Conservation (phyloP, 495 filamentous ascomycete genomes). For the Clavariopsis aquatica region DNA sequence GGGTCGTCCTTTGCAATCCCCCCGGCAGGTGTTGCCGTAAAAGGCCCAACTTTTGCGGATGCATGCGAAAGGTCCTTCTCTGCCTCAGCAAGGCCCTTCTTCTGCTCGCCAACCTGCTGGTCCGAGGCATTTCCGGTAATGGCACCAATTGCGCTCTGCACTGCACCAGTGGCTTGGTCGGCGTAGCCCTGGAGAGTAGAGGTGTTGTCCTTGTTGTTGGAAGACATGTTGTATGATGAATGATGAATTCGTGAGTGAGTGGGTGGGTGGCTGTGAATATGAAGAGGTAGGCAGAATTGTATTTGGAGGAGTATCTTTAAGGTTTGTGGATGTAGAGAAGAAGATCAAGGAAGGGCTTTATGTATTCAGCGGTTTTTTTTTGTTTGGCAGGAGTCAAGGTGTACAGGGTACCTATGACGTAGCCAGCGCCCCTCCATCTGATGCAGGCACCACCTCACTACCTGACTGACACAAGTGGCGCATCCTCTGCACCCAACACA, state of each 20-base stretch:
- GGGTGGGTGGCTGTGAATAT: not conserved
- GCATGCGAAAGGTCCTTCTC: slow-evolving; percentile 73
- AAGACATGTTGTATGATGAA: too few relatives aligned
- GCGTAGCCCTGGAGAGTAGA: slow-evolving; percentile 81
- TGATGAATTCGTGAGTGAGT: too few relatives aligned
- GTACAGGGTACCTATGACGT: not conserved
- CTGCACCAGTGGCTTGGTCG: slow-evolving; percentile 72
- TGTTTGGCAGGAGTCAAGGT: not conserved
- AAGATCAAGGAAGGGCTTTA: too few relatives aligned
- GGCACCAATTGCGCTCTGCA: slow-evolving; percentile 69
- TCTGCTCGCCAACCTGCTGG: slow-evolving; percentile 43
- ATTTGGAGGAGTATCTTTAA: not conserved
- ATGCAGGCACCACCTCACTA: too few relatives aligned
- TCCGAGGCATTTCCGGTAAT: slow-evolving; percentile 73
- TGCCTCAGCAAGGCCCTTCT: slow-evolving; percentile 52
- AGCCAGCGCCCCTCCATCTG: too few relatives aligned
- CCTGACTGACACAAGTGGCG: not conserved
- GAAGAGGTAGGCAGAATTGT: not conserved
- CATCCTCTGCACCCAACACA: not conserved
- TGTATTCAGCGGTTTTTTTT: too few relatives aligned
- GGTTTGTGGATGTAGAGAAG: too few relatives aligned
- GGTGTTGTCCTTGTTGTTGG: slow-evolving; percentile 39
- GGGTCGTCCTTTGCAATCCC: slow-evolving; percentile 71
- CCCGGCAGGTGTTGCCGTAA: slow-evolving; percentile 68
- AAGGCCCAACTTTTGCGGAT: slow-evolving; percentile 67